phyloP scores from a whole-genome alignment of 108 stramenopile genomes.

The Parietichytrium sp. region DNA sequence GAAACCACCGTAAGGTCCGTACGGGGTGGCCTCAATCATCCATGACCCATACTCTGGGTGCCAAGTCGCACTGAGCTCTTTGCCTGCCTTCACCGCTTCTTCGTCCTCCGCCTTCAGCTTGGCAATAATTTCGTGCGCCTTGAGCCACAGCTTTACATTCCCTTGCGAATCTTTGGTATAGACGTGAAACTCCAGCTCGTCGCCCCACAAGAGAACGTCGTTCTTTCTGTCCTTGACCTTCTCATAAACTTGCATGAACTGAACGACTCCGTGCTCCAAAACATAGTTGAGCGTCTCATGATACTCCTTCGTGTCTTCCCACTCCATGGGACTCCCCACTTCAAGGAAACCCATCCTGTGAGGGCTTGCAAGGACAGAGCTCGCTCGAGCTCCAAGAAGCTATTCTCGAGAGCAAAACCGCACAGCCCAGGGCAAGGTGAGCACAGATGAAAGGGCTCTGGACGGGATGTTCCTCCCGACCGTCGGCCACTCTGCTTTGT shows the following conservation, averaged over 20 bases:
- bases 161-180: background rate
- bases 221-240: conserved; percentile 82
- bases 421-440: too few species aligned
- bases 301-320: conserved; percentile 82
- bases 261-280: conserved; percentile 83
- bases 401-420: too few species aligned
- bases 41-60: conserved; percentile 95
- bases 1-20: conserved; percentile 84
- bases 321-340: conserved; percentile 85
- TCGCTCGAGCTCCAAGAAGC: too few species aligned
- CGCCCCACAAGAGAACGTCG: conserved; percentile 93
- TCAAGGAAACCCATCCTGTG: conserved; percentile 75
- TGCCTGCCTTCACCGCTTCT: conserved; percentile 45
- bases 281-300: conserved; percentile 69
- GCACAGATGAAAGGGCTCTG: too few species aligned
- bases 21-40: conserved; percentile 98
- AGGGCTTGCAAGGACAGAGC: too few species aligned
- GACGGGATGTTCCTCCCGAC: too few species aligned
- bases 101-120: conserved; percentile 66
- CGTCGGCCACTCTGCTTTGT: too few species aligned
- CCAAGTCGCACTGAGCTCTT: conserved; percentile 74
- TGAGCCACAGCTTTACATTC: conserved; percentile 5
- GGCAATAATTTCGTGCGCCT: conserved; percentile 80
- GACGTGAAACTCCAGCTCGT: conserved; percentile 84
- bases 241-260: conserved; percentile 91